A percentile compares a stretch with the other conserved stretches of the same genome.
phyloP scores from a whole-genome alignment of 768 basidiomycete genomes.

The Kwoniella sp. region DNA sequence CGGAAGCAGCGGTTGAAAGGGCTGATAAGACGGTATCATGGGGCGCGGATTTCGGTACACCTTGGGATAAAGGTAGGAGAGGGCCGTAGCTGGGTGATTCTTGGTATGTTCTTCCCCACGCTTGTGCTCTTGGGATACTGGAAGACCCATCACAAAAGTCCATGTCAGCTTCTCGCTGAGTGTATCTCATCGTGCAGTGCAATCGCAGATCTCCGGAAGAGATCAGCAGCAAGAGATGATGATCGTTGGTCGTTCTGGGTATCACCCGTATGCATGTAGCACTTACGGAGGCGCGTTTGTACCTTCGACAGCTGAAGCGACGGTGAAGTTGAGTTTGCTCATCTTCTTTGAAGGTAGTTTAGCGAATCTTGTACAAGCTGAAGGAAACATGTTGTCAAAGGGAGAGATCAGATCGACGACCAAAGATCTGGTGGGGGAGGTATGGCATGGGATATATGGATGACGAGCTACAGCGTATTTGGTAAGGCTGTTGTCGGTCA shows the following conservation, averaged over 20 bases:
- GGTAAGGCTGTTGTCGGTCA: neutral
- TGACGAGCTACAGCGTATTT: too few species aligned
- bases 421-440: neutral
- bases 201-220: too few species aligned
- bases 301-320: conserved; percentile 15
- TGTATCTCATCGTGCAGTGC: too few species aligned
- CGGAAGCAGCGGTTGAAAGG: conserved; percentile 59
- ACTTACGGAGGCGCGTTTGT: conserved; percentile 24
- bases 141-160: neutral
- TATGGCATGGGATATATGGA: neutral
- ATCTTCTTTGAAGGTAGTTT: neutral
- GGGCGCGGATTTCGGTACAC: conserved; percentile 71
- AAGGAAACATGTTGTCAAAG: neutral
- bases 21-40: conserved; percentile 61
- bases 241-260: too few species aligned
- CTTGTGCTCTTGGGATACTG: conserved; percentile 53
- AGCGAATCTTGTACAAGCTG: neutral
- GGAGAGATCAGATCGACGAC: too few species aligned
- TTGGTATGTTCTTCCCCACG: conserved; percentile 44
- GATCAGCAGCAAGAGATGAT: too few species aligned
- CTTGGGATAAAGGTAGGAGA: conserved; percentile 72
- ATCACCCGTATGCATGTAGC: too few species aligned
- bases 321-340: conserved; percentile 11
- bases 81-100: conserved; percentile 48
- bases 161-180: too few species aligned